Base-by-base conservation (phyloP, 768 basidiomycete genomes). In the Panaeolus papilionaceus region DNA sequence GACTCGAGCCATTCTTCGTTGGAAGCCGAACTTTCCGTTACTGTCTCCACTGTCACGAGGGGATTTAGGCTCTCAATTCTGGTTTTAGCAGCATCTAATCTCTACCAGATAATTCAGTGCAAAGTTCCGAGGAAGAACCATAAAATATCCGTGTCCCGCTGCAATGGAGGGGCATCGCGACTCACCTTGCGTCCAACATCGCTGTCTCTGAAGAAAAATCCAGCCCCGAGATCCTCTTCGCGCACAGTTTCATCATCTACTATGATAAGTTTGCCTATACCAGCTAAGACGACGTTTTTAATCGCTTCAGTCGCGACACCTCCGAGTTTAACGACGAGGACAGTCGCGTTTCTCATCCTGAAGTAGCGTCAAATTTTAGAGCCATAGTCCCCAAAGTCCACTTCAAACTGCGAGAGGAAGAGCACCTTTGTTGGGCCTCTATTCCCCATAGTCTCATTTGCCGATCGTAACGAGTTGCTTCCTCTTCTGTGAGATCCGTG, bases 371-470 rank as follows among this genome's bases (percentile, higher is more conserved):
- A n/a, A 28, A 62, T 45, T 65, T 51, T 58, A 58, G 54, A 58
- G 54, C 54, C 54, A 37, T 28, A 6, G 28, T 58, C 33, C 54
- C 8, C 54, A 58, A 33, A 66, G 54, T 49, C 33, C 64, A 62
- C 61, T 63, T 65, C 58, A 68, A 68, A 63, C 61, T 40, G 37
- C 42, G 63, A 26, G 39, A 69, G 9, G 40, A 51, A 69, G 73
- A 82, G 68, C 72, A 94, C 96, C 92, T 87, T 80, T 98, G 95
- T 77, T 99, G 98, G 40, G 98, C 98, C 77, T 98, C 98, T 47
- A 98, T 88, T 54, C 98, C 98, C 98, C 98, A 99, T 72, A 98
- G 81, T 38, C 97, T 89, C 82, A 99, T 98, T 79, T 99, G 96
- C 33, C 97, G 90, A 78, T 99, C 98, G 78, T 99, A 98, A 28